Evolutionary conservation across 257 asterid species (phyloP), one percentile per base, ranked within the genome.

Genomic region (Leptodermis oblonga): DNA sequence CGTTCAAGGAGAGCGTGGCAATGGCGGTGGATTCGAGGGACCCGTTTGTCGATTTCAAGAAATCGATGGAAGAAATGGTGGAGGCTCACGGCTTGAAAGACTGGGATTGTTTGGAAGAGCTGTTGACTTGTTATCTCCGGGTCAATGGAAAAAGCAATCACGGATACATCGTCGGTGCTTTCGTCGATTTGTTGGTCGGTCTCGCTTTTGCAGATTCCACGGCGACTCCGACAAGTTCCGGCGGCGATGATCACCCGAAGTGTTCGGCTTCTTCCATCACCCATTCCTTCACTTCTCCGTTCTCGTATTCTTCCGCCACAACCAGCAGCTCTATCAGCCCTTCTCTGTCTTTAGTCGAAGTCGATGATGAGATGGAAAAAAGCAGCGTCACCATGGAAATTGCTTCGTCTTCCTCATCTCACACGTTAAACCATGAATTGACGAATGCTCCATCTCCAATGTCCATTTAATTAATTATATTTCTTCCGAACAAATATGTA

Each of bases 21-120:
- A 31, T 87, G 88, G 85, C 69, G 22, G 48, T 91, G 68, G 91
- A 91, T 0, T 88, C 97, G 3, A 71, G 56, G 26, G 89, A 88
- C 69, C 97, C 97, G 4, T 80, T 82, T 25, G 63, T 45, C 1
- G 96, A 91, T 66, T 91, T 88, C 74, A 68, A 86, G 72, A 78
- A 45, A 42, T 91, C 97, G 28, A 91, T 91, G 95, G 90, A 76
- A 82, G 97, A 88, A 42, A 91, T 91, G 97, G 91, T 86, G 85
- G 87, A 66, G 68, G 91, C 88, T 9, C 79, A 82, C 41, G 82
- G 70, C 3, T 51, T 77, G 46, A 63, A 70, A 45, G 85, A 71
- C 14, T 86, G 97, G 97, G 91, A 69, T 2, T 72, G 52, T 25
- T 63, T 88, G 74, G 91, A 91, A 80, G 86, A 84, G 75, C 87